phyloP scores from a whole-genome alignment of 2,329 filamentous ascomycete species.

The Cordyceps javanica region DNA sequence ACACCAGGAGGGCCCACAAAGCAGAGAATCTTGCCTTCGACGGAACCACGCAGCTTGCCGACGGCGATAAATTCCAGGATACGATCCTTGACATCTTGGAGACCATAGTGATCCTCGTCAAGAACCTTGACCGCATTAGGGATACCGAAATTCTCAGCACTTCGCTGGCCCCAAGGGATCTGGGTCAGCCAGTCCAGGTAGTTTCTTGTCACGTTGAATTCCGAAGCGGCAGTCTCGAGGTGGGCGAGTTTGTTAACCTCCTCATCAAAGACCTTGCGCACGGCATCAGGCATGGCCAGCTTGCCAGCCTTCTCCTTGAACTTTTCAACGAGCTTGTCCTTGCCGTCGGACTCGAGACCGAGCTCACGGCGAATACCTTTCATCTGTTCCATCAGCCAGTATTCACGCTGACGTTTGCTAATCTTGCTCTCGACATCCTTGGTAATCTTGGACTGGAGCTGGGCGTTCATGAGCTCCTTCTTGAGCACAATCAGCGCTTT shows the following conservation, averaged over 20 bases:
- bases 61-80: slow-evolving; percentile 98
- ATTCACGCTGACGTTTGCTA: slow-evolving; percentile 92
- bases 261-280: slow-evolving; percentile 97
- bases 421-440: slow-evolving; percentile 98
- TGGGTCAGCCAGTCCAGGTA: slow-evolving; percentile 98
- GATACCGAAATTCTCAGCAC: slow-evolving; percentile 94
- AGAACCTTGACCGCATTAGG: slow-evolving; percentile 83
- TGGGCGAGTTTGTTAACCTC: slow-evolving; percentile 96
- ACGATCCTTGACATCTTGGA: slow-evolving; percentile 97
- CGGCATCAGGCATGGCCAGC: slow-evolving; percentile 91
- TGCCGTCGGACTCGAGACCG: slow-evolving; percentile 94
- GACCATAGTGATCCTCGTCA: slow-evolving; percentile 92
- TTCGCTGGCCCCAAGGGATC: slow-evolving; percentile 94
- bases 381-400: slow-evolving; percentile 99
- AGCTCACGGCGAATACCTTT: slow-evolving; percentile 95
- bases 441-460: slow-evolving; percentile 92
- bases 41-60: slow-evolving; percentile 90
- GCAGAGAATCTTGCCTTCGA: slow-evolving; percentile 97
- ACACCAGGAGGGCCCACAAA: slow-evolving; percentile 97
- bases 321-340: slow-evolving; percentile 95
- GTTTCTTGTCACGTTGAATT: slow-evolving; percentile 97
- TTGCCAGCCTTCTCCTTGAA: slow-evolving; percentile 94
- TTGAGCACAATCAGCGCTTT: slow-evolving; percentile 91
- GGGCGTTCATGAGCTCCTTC: slow-evolving; percentile 97
- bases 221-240: slow-evolving; percentile 89